Evolutionary conservation across 352 stramenopile genomes (phyloP).

Genomic region (Peronospora farinosa): DNA sequence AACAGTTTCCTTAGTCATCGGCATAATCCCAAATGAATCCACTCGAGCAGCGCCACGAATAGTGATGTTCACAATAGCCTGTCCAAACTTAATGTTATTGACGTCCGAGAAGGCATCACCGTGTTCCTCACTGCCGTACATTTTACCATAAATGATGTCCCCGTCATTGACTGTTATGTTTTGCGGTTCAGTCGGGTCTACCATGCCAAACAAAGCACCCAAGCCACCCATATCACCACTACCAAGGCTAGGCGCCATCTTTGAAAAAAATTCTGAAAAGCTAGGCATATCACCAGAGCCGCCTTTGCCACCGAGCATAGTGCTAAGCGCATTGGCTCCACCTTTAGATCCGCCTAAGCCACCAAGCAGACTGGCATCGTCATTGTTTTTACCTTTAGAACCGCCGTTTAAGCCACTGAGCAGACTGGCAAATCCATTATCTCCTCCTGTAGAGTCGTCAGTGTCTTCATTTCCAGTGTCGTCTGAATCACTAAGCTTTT

Average conservation of each 20-base stretch:
- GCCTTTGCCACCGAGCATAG: neutral
- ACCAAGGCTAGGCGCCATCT: too few species aligned
- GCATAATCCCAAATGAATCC: constrained; percentile 4
- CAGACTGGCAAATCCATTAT: too few species aligned
- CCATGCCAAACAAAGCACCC: neutral
- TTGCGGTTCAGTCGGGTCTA: constrained; percentile 6
- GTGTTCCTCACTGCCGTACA: constrained; percentile 19
- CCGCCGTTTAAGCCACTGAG: too few species aligned
- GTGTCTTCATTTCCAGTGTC: too few species aligned
- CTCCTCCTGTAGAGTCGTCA: too few species aligned
- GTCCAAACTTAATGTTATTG: constrained; percentile 21
- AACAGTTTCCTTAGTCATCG: constrained; percentile 12
- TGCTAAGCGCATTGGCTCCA: too few species aligned
- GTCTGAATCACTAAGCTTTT: too few species aligned
- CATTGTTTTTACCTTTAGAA: too few species aligned
- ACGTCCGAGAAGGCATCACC: constrained; percentile 26
- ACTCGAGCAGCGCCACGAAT: constrained; percentile 17
- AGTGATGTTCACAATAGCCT: constrained; percentile 23
- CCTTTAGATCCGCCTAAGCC: too few species aligned
- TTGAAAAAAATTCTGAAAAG: too few species aligned
- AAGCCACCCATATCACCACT: neutral
- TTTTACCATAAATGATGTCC: constrained; percentile 12
- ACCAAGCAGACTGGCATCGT: too few species aligned
- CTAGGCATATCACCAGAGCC: neutral
- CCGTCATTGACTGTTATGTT: constrained; percentile 23